Base-by-base conservation (phyloP, 805 yeast genomes). In the Candida ponderosae region DNA sequence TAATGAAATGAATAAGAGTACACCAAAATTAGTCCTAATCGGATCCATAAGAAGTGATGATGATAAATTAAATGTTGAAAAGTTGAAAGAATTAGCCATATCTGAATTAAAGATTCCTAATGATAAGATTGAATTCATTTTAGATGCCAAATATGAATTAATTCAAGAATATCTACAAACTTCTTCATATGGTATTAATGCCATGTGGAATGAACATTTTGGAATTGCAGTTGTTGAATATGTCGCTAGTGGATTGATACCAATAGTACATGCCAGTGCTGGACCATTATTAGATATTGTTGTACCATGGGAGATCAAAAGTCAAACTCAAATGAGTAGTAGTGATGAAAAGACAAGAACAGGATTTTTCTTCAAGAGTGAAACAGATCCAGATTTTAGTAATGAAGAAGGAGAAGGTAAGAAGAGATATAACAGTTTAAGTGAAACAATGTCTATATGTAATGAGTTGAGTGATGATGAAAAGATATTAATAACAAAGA, bases 161-260 rank as follows among this genome's bases (percentile, higher is more conserved):
- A 78, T 94, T 13, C 63, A 75, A 36, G 52, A 61, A 21, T 68
- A 74, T 37, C 64, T 94, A 26, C 49, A 63, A 11, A 62, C 57
- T 13, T 73, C 87, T 3, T 73, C 78, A 19, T 78, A 76, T 51
- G 98, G 98, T 5, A 65, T 93, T 29, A 90, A 93, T 52, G 88
- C 95, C 23, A 93, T 93, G 99, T 93, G 98, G 98, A 93, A 93
- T 60, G 99, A 93, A 64, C 99, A 93, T 63, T 93, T 93, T 58
- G 99, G 99, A 16, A 93, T 93, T 51, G 90, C 96, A 1, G 90
- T 93, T 5, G 98, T 93, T 7, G 99, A 93, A 59, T 86, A 88
- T 55, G 67, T 84, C 63, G 80, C 90, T 2, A 73, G 83, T 38
- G 97, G 97, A 0, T 70, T 82, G 20, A 75, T 93, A 15, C 97